Evolutionary conservation across 2,329 filamentous ascomycete genomes (phyloP).

Genomic region (Apiospora aurea): DNA sequence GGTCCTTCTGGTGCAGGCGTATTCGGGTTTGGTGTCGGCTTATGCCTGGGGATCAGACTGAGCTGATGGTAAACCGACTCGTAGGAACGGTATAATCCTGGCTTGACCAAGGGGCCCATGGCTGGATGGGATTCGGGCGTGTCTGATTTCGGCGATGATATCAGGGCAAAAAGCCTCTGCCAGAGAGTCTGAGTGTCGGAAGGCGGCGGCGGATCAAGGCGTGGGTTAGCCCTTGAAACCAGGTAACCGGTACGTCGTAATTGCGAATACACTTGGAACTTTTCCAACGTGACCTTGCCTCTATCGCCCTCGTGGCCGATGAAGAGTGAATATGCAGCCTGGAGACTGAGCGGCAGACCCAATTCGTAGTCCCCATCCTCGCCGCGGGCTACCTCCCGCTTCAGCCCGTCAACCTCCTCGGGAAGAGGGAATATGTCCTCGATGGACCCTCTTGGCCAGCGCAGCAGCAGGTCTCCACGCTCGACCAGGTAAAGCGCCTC

Average conservation of each 20-base stretch:
- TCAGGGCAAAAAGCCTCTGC: conserved; percentile 61
- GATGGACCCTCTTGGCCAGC: conserved; percentile 73
- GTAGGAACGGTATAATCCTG: conserved; percentile 72
- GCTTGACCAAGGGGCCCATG: conserved; percentile 65
- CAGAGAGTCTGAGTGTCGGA: conserved; percentile 46
- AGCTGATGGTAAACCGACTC: conserved; percentile 78
- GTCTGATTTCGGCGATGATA: conserved; percentile 35
- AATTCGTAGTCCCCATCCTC: conserved; percentile 60
- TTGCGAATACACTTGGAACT: conserved; percentile 87
- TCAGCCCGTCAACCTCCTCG: conserved; percentile 19
- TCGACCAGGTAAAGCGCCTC: conserved; percentile 91
- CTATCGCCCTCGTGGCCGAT: conserved; percentile 72
- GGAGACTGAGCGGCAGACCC: conserved; percentile 85
- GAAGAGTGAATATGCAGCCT: conserved; percentile 87
- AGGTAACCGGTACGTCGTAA: conserved; percentile 85
- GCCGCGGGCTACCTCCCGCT: conserved; percentile 15
- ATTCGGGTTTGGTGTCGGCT: conserved; percentile 52
- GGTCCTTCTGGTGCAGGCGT: conserved; percentile 51
- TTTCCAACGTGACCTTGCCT: conserved; percentile 72
- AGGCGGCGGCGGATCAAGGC: conserved; percentile 29
- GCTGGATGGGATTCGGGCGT: conserved; percentile 38
- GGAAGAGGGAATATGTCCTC: conserved; percentile 53
- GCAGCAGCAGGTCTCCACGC: conserved; percentile 83
- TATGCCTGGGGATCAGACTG: conserved; percentile 74
- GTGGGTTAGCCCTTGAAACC: conserved; percentile 70